Percentiles rank a stretch among this genome's conserved stretches.
These are phyloP conservation scores for Trichosanthes truncata DNA, from an alignment of 306 rosid species.

Conservation along the genomic window DNA sequence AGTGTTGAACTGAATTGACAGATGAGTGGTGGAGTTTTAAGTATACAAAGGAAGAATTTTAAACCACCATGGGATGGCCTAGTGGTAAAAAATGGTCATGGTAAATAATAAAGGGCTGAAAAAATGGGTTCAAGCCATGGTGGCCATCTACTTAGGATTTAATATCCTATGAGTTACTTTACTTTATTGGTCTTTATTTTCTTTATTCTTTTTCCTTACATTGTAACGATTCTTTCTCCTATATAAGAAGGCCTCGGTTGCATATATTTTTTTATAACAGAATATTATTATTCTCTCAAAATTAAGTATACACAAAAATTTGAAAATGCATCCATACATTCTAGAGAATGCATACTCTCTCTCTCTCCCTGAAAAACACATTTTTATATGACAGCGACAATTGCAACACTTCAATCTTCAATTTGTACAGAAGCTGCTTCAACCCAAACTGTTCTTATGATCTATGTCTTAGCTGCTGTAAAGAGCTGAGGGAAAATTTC, in stretches of 20 bases:
- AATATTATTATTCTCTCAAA: not conserved
- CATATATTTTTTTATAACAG: not conserved
- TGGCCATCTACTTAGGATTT: not conserved
- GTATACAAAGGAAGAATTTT: not conserved
- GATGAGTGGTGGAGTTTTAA: not conserved
- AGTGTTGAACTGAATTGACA: not conserved
- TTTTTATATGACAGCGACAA: slow-evolving; percentile 29
- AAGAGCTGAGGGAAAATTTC: slow-evolving; percentile 30
- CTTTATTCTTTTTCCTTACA: not conserved
- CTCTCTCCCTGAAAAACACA: not conserved
- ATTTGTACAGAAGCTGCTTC: slow-evolving; percentile 44
- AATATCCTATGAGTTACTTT: too few species aligned
- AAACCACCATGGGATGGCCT: not conserved
- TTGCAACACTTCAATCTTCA: slow-evolving; percentile 45
- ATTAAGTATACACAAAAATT: not conserved
- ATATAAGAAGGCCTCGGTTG: not conserved
- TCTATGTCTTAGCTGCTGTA: slow-evolving; percentile 48
- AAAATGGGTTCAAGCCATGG: not conserved
- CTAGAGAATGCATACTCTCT: not conserved
- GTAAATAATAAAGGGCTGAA: not conserved
- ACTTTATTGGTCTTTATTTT: not conserved
- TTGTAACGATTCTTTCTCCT: not conserved
- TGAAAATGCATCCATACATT: not conserved
- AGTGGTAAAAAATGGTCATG: not conserved
- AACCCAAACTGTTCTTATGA: slow-evolving; percentile 40